Percentiles rank a stretch among this genome's conserved stretches.
phyloP scores from a whole-genome alignment of 192 early-diverging fungal species.

The Umbelopsis sp. region DNA sequence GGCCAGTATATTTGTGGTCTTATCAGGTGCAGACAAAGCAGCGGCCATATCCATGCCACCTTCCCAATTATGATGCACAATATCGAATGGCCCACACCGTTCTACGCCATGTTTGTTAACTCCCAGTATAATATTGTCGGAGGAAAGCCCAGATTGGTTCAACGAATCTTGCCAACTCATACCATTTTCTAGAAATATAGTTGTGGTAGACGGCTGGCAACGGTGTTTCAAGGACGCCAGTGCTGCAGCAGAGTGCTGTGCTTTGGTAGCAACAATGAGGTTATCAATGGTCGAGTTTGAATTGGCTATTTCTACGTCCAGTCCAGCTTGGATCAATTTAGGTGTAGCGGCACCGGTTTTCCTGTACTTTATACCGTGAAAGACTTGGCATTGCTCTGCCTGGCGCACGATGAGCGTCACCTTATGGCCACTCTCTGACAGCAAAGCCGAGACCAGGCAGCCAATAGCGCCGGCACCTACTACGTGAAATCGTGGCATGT shows the following conservation, averaged over 20 bases:
- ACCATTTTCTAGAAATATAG: conserved; percentile 68
- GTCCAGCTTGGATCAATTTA: not conserved
- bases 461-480: conserved; percentile 76
- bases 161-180: conserved; percentile 61
- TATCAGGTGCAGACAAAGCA: not conserved
- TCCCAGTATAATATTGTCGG: conserved; percentile 23
- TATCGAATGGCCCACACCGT: conserved; percentile 26
- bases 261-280: conserved; percentile 65
- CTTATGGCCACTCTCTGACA: conserved; percentile 48
- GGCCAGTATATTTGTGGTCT: not conserved
- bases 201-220: conserved; percentile 43
- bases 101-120: conserved; percentile 35
- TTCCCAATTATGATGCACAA: conserved; percentile 27
- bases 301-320: not conserved
- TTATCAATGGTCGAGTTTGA: conserved; percentile 40
- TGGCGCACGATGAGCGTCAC: conserved; percentile 62
- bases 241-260: conserved; percentile 56
- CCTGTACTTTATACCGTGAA: not conserved
- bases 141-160: conserved; percentile 16
- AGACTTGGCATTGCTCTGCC: conserved; percentile 25
- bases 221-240: conserved; percentile 45
- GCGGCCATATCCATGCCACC: conserved; percentile 6
- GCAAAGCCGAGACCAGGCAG: conserved; percentile 59
- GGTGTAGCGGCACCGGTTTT: not conserved
- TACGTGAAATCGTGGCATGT: conserved; percentile 50